A percentile compares a stretch with the other conserved stretches of the same genome.
Evolutionary conservation across 768 basidiomycete species (phyloP).

Genomic region (Candolleomyces aberdarensis): DNA sequence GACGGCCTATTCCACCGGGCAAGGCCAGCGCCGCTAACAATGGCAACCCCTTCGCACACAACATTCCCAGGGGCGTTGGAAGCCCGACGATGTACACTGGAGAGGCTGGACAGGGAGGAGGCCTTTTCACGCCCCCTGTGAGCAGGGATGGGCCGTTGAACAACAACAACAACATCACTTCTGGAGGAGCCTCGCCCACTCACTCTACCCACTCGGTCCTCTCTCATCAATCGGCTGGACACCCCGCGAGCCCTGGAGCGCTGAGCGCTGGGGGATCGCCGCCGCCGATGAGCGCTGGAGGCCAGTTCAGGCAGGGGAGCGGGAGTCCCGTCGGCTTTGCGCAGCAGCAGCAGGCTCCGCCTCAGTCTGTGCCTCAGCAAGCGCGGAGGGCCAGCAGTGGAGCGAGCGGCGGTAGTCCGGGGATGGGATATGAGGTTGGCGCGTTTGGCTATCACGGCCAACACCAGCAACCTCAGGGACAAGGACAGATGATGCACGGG

Average conservation of each 20-base stretch:
- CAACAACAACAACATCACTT: neutral
- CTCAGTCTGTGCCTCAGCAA: no score
- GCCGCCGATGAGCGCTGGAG: neutral
- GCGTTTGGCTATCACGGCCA: no score
- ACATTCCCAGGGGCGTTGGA: conserved; percentile 14
- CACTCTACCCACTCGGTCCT: neutral
- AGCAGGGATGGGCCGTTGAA: conserved; percentile 13
- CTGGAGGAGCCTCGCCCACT: neutral
- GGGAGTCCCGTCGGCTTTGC: conserved; percentile 4
- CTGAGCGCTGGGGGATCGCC: conserved; percentile 8
- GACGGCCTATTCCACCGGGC: conserved; percentile 31
- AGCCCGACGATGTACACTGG: conserved; percentile 10
- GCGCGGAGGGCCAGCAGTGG: neutral
- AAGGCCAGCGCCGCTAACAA: conserved; percentile 3
- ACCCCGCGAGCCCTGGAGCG: neutral
- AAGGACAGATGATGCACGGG: no score
- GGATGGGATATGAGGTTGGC: conserved; percentile 9
- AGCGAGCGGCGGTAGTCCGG: conserved; percentile 10
- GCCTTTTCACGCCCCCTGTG: conserved; percentile 21
- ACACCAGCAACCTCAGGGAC: no score
- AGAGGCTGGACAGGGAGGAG: conserved; percentile 9
- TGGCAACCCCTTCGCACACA: conserved; percentile 35
- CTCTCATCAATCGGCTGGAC: neutral
- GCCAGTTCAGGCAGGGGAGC: neutral
- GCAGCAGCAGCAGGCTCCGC: neutral